Evolutionary conservation across 2,329 filamentous ascomycete genomes (phyloP).

Genomic region (Penicillium sp.): DNA sequence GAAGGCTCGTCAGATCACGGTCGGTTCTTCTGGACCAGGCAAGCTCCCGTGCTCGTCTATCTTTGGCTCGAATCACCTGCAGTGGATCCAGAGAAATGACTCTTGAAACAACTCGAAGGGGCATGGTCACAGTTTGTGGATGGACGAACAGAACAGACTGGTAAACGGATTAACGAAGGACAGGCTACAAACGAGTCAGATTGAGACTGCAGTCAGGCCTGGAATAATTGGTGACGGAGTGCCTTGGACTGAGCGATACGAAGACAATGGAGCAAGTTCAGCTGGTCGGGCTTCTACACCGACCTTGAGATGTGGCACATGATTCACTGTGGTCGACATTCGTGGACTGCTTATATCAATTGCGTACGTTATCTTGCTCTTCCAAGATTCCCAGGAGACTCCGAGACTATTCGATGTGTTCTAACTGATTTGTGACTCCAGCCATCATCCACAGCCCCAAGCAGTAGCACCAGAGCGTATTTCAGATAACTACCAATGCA

Average conservation of each 20-base stretch:
- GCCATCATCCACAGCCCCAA: not conserved
- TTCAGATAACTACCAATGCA: not conserved
- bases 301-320: constrained; percentile 9
- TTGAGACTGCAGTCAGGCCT: not conserved
- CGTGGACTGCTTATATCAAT: not conserved
- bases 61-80: constrained; percentile 5
- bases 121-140: not conserved
- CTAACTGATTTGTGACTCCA: not conserved
- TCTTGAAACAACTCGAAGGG: constrained; percentile 1
- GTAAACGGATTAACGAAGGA: not conserved
- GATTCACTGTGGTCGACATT: not conserved
- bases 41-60: not conserved
- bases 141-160: not conserved
- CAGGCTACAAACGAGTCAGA: not conserved
- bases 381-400: no score
- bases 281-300: not conserved
- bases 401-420: not conserved
- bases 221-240: not conserved
- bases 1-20: not conserved
- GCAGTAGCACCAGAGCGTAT: not conserved
- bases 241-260: not conserved
- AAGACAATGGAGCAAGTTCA: not conserved
- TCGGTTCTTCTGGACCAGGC: not conserved
- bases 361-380: not conserved
- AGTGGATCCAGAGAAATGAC: constrained; percentile 7